A percentile compares a stretch with the other conserved stretches of the same genome.
Conservation (phyloP, 2,329 filamentous ascomycete genomes). For the Penicillium sp. region DNA sequence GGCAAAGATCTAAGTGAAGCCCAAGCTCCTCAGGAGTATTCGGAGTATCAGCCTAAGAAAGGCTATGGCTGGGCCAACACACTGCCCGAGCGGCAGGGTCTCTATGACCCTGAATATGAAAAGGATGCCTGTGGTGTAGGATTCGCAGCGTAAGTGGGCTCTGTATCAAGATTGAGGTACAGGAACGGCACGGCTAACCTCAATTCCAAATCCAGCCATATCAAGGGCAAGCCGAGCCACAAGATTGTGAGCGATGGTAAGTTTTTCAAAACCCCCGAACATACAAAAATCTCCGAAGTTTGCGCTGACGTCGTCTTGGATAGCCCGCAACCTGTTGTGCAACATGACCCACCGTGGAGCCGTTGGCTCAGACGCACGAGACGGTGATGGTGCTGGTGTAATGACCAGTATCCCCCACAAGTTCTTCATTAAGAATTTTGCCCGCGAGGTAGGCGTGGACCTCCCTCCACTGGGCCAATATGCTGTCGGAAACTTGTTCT, state of each 20-base stretch:
- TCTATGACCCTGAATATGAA: constrained; percentile 93
- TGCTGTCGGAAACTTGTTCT: constrained; percentile 95
- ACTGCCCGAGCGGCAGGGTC: constrained; percentile 95
- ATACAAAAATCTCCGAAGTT: background rate
- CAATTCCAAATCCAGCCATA: constrained; percentile 63
- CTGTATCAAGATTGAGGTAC: background rate
- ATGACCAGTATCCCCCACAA: constrained; percentile 99
- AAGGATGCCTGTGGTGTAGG: constrained; percentile 99
- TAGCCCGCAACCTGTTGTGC: constrained; percentile 90
- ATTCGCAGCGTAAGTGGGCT: constrained; percentile 79
- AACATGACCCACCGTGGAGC: constrained; percentile 99
- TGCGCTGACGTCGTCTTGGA: constrained; percentile 13
- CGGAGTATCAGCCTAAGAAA: constrained; percentile 56
- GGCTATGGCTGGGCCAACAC: constrained; percentile 93
- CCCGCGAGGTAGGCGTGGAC: constrained; percentile 82
- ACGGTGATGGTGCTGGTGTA: constrained; percentile 96
- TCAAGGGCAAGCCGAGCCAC: constrained; percentile 95
- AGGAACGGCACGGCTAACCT: constrained; percentile 14
- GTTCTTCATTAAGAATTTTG: constrained; percentile 99
- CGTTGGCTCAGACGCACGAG: constrained; percentile 94
- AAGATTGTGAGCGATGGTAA: constrained; percentile 98
- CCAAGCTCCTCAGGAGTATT: constrained; percentile 47
- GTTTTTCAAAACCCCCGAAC: constrained; percentile 31
- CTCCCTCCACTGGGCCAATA: constrained; percentile 90
- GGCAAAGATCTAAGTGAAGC: constrained; percentile 49